Conservation (phyloP, 768 basidiomycete genomes). For the Mrakia hoshinonis region DNA sequence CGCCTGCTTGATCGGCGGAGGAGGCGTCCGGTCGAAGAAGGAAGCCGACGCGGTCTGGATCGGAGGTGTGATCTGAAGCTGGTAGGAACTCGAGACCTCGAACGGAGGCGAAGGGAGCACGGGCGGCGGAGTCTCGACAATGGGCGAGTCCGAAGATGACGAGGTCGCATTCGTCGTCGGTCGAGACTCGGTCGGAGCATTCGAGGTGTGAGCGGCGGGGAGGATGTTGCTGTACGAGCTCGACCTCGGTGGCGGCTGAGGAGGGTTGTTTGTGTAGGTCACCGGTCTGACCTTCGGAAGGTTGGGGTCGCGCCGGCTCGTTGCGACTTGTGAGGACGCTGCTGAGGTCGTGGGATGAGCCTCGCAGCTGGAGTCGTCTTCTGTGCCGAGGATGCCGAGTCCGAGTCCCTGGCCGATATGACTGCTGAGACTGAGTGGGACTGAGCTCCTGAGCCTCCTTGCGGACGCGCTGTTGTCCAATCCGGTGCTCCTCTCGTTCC, state of each 20-base stretch:
- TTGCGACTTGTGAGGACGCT: too few relatives aligned
- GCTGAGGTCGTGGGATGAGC: too few relatives aligned
- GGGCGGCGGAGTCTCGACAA: slow-evolving; percentile 5
- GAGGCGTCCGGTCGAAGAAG: background rate
- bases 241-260: background rate
- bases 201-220: background rate
- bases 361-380: too few relatives aligned
- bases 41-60: background rate
- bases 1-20: background rate
- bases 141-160: slow-evolving; percentile 1
- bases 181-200: too few relatives aligned
- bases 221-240: background rate
- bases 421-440: background rate
- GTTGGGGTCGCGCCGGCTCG: too few relatives aligned
- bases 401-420: too few relatives aligned
- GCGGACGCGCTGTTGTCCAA: background rate
- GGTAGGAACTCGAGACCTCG: background rate
- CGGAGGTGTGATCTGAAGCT: slow-evolving; percentile 8
- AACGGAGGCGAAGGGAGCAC: background rate
- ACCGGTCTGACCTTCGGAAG: too few relatives aligned
- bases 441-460: background rate
- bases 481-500: background rate
- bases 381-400: too few relatives aligned
- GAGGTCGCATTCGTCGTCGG: slow-evolving; percentile 4
- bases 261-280: too few relatives aligned